These are phyloP conservation scores for Cyberlindnera bimundalis DNA, from an alignment of 805 yeast species.

Conservation along the genomic window DNA sequence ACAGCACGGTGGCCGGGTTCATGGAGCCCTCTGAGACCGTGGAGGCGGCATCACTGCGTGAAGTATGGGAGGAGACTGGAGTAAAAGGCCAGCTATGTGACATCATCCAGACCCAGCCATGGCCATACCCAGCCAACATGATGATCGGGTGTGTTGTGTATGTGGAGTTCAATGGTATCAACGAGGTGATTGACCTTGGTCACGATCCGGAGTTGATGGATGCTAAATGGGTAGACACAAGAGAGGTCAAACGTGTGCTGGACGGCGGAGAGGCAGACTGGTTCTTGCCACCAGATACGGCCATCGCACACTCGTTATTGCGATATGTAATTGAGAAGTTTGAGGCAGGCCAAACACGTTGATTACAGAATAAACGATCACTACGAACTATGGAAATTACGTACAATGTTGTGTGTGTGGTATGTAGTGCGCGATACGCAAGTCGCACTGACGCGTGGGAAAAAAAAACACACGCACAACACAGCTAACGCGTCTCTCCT, in stretches of 20 bases:
- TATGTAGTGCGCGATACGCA: no score
- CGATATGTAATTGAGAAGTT: conserved; percentile 18
- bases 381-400: no score
- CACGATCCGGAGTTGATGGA: conserved; percentile 86
- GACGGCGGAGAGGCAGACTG: conserved; percentile 21
- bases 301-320: conserved; percentile 29
- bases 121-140: conserved; percentile 95
- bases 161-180: conserved; percentile 65
- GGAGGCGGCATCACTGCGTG: conserved; percentile 83
- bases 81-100: conserved; percentile 55
- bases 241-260: conserved; percentile 38
- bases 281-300: conserved; percentile 25
- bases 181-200: conserved; percentile 64
- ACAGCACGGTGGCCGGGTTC: conserved; percentile 90
- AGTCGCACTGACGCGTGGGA: no score
- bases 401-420: no score
- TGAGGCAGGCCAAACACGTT: conserved; percentile 2
- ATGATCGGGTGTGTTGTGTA: conserved; percentile 90
- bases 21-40: conserved; percentile 94
- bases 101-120: conserved; percentile 80
- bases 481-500: not conserved
- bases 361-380: no score
- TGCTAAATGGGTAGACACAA: conserved; percentile 78
- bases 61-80: conserved; percentile 96
- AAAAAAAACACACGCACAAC: no score